Evolutionary conservation across 140 eudicot species (phyloP).

Genomic region (Senecio squalidus): DNA sequence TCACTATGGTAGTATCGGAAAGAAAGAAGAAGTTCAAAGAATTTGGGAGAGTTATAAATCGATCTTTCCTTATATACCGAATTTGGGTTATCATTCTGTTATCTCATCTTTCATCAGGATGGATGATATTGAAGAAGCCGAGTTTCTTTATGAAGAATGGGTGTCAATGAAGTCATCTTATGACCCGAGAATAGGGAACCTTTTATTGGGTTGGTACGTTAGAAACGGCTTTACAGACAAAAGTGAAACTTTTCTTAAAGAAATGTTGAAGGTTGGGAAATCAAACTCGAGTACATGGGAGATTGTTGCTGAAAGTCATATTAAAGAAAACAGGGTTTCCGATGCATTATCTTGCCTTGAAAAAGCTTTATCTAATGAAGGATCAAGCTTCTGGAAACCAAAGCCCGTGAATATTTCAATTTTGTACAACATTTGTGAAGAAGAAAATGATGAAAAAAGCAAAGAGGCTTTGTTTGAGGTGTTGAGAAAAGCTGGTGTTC

Average conservation of each 20-base stretch:
- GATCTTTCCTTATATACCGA: slow-evolving; percentile 49
- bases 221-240: slow-evolving; percentile 50
- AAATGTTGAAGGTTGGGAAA: slow-evolving; percentile 62
- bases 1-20: slow-evolving; percentile 61
- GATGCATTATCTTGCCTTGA: slow-evolving; percentile 61
- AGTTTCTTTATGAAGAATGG: slow-evolving; percentile 74
- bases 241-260: slow-evolving; percentile 49
- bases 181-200: slow-evolving; percentile 75
- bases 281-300: slow-evolving; percentile 75
- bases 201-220: slow-evolving; percentile 54
- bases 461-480: slow-evolving; percentile 62
- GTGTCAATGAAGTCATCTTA: slow-evolving; percentile 39
- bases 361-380: slow-evolving; percentile 46
- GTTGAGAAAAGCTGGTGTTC: slow-evolving; percentile 56
- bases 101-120: slow-evolving; percentile 61
- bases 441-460: slow-evolving; percentile 38
- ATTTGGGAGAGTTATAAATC: slow-evolving; percentile 62
- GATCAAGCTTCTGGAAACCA: slow-evolving; percentile 64
- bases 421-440: slow-evolving; percentile 48
- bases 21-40: slow-evolving; percentile 63
- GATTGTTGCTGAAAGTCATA: slow-evolving; percentile 63
- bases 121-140: slow-evolving; percentile 69
- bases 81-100: slow-evolving; percentile 58
- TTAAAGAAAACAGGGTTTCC: slow-evolving; percentile 42
- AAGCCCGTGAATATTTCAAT: slow-evolving; percentile 40